Percentiles rank a stretch among this genome's conserved stretches.
phyloP scores from a whole-genome alignment of 257 asterid genomes.

The Oldenlandia corymbosa region DNA sequence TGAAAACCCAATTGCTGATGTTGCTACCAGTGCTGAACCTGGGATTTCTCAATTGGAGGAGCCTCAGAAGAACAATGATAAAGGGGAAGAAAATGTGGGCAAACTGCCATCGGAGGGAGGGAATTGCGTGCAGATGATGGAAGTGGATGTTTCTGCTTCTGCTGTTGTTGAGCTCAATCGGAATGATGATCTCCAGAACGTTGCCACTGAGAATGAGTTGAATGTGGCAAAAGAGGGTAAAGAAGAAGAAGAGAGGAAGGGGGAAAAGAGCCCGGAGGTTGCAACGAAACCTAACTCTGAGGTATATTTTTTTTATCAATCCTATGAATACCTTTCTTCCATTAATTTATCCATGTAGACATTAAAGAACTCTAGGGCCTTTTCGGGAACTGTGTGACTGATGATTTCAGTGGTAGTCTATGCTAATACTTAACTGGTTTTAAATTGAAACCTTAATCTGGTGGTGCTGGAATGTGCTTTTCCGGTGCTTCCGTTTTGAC shows the following conservation, averaged over 20 bases:
- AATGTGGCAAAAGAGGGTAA: constrained; percentile 6
- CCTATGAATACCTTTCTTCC: too few species aligned
- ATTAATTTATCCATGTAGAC: neutral
- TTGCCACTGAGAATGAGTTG: constrained; percentile 14
- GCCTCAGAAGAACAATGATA: constrained; percentile 13
- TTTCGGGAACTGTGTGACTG: neutral
- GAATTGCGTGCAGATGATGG: constrained; percentile 22
- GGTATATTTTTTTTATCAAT: neutral
- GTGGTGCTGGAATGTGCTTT: too few species aligned
- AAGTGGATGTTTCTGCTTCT: constrained; percentile 25
- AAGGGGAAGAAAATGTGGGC: constrained; percentile 16
- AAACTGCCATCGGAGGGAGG: constrained; percentile 16
- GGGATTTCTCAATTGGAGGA: constrained; percentile 22
- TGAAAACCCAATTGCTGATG: neutral
- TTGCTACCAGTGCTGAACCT: constrained; percentile 9
- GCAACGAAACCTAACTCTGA: constrained; percentile 8
- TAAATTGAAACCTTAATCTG: too few species aligned
- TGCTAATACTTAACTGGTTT: too few species aligned
- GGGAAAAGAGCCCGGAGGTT: neutral
- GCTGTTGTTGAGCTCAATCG: constrained; percentile 26
- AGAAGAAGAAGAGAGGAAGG: constrained; percentile 6
- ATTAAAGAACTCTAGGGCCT: neutral
- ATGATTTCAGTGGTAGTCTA: too few species aligned
- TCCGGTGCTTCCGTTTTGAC: too few species aligned
- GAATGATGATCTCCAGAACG: constrained; percentile 12